Base-by-base conservation (phyloP, 75 land plant genomes). In the Sequoia sempervirens region DNA sequence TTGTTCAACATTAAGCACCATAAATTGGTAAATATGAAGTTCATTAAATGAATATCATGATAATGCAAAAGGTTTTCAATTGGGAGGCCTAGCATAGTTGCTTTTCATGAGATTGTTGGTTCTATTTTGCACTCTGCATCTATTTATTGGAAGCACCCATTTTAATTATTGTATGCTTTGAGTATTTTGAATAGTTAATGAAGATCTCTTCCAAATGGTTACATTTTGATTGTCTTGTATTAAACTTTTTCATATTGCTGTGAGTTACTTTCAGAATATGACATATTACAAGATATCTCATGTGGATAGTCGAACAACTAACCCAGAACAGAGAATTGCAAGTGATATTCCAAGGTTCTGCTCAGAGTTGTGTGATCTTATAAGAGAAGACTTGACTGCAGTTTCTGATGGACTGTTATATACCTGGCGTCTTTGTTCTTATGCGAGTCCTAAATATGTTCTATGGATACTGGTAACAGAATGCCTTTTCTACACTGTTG, bases 381-480 rank as follows among this genome's bases (percentile, higher is more conserved):
- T 98, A 78, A 98, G 96, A 82, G 99, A 98, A 52, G 96, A 98
- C 83, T 80, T 96, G n/a, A 82, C 82, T 38, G 98, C 98, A 45
- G 90, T 96, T 79, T 85, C 92, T 82, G 99, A 98, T 87, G 96
- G 93, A 28, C 75, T 96, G 50, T 91, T 94, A 14, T 98, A 98
- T 83, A 94, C 99, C 40, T 98, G 98, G 98, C 98, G 99, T 13
- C 90, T 98, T 4, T 98, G 99, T 87, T 94, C 98, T 11, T 98
- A 98, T 90, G 96, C 99, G 34, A 94, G 96, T 79, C 99, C 99
- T 32, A 98, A 96, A 91, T 98, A 98, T 88, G 89, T 95, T 32
- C 72, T 94, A n/a, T 96, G 99, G 94, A 93, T 98, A 73, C 83
- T 98, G 95, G 99, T 98, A 97, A 32, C 41, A 41, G 36, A 84